Evolutionary conservation across 2,329 filamentous ascomycete genomes (phyloP).

Genomic region (Talaromyces sp.): DNA sequence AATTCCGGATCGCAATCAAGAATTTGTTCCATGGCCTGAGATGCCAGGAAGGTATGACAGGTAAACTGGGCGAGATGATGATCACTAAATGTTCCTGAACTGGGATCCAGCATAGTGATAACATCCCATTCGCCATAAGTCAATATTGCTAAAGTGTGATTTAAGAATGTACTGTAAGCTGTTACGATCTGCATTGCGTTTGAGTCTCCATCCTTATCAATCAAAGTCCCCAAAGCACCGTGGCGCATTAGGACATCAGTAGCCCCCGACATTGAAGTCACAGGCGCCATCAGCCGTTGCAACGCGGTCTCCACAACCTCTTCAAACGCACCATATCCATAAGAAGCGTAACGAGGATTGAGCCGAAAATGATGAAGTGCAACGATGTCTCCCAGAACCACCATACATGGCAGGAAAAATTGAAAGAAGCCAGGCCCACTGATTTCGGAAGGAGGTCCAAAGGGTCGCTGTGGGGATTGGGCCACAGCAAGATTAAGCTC

Average conservation of each 20-base stretch:
- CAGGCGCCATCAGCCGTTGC: neutral
- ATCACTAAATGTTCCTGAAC: neutral
- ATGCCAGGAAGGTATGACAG: neutral
- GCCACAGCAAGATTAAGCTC: neutral
- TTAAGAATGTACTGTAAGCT: constrained; percentile 4
- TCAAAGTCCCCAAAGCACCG: neutral
- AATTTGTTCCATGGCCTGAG: constrained; percentile 2
- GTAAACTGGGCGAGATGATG: neutral
- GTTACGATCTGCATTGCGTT: neutral
- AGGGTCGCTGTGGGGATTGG: constrained; percentile 3
- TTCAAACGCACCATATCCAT: neutral
- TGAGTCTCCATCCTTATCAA: neutral
- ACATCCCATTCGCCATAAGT: constrained; percentile 10
- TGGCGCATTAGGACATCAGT: neutral
- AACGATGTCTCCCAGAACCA: constrained; percentile 2
- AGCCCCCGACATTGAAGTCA: neutral
- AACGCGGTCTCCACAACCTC: neutral
- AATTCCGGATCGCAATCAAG: constrained; percentile 8
- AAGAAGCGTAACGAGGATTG: constrained; percentile 2
- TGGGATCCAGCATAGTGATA: constrained; percentile 1
- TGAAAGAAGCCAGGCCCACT: constrained; percentile 1
- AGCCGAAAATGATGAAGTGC: constrained; percentile 4
- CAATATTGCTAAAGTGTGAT: neutral
- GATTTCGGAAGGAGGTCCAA: constrained; percentile 1
- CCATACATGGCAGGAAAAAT: constrained; percentile 8